Conservation (phyloP, 352 stramenopile species). For the Globisporangium ultimum region DNA sequence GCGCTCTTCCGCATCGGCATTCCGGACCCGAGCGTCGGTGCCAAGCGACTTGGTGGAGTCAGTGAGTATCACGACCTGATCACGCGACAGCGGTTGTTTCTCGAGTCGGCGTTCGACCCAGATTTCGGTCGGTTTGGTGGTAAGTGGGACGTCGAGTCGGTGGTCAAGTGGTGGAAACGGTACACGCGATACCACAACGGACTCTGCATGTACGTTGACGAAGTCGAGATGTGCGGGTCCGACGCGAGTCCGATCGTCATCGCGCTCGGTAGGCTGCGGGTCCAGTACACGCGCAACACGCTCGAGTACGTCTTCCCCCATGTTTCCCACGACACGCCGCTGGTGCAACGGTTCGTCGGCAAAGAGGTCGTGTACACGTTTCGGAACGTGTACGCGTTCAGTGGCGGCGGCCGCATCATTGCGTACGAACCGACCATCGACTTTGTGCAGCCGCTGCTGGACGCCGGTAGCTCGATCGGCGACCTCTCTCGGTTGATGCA, state of each 20-base stretch:
- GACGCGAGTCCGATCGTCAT: neutral
- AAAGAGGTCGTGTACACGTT: slow-evolving; percentile 19
- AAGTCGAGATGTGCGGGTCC: neutral
- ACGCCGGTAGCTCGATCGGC: neutral
- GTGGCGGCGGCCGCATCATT: slow-evolving; percentile 18
- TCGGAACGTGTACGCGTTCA: slow-evolving; percentile 26
- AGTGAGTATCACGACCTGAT: neutral
- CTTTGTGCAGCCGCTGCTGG: slow-evolving; percentile 21
- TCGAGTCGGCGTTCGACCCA: neutral
- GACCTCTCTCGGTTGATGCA: slow-evolving; percentile 1
- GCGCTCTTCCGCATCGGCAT: slow-evolving; percentile 1
- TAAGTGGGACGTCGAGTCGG: neutral
- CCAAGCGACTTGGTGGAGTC: neutral
- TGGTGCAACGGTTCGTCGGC: slow-evolving; percentile 31
- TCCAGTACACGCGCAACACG: slow-evolving; percentile 3
- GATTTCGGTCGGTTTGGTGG: neutral
- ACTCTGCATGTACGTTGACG: neutral
- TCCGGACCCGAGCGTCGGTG: neutral
- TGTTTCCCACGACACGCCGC: slow-evolving; percentile 21
- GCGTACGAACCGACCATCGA: slow-evolving; percentile 22
- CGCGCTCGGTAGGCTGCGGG: neutral
- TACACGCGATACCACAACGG: slow-evolving; percentile 3
- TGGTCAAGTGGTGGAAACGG: slow-evolving; percentile 1
- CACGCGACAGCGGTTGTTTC: neutral
- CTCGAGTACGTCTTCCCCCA: slow-evolving; percentile 33